A percentile compares a stretch with the other conserved stretches of the same genome.
These are phyloP conservation scores for Cladosporium sp. DNA, from an alignment of 2,329 filamentous ascomycete genomes.

Conservation along the genomic window DNA sequence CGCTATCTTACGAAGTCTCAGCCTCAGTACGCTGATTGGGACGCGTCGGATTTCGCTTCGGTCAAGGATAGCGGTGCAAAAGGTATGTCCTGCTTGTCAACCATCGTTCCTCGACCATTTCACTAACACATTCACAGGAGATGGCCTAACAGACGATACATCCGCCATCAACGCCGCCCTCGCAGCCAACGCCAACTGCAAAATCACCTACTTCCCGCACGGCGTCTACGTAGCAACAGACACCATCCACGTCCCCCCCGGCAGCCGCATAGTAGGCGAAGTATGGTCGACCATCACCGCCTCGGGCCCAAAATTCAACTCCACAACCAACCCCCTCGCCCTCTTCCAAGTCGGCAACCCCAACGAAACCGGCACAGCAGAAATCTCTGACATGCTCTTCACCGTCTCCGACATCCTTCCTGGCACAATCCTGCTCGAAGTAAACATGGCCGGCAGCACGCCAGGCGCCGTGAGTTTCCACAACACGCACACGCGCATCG, in stretches of 20 bases:
- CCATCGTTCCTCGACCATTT: not conserved
- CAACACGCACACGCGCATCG: conserved; percentile 33
- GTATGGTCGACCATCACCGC: conserved; percentile 54
- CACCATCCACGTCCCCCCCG: conserved; percentile 62
- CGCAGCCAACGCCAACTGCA: conserved; percentile 27
- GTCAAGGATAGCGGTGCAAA: conserved; percentile 40
- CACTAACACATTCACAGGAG: conserved; percentile 38
- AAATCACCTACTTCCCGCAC: conserved; percentile 70
- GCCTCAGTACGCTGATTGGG: conserved; percentile 42
- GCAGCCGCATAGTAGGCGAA: conserved; percentile 57
- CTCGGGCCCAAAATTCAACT: conserved; percentile 52
- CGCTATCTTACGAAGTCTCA: conserved; percentile 39
- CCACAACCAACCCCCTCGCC: conserved; percentile 55
- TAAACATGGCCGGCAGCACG: conserved; percentile 45
- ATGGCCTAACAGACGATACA: conserved; percentile 57
- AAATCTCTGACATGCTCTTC: conserved; percentile 63
- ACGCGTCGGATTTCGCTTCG: conserved; percentile 40
- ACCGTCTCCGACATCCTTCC: conserved; percentile 45
- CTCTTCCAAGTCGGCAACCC: conserved; percentile 63
- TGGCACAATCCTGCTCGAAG: conserved; percentile 42
- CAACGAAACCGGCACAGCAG: conserved; percentile 60
- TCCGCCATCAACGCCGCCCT: conserved; percentile 75
- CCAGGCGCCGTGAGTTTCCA: conserved; percentile 46
- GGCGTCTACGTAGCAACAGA: conserved; percentile 64
- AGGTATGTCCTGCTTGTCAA: conserved; percentile 9